Percentiles rank a stretch among this genome's conserved stretches.
phyloP scores from a whole-genome alignment of 768 basidiomycete genomes.

The Termitomyces sp. region DNA sequence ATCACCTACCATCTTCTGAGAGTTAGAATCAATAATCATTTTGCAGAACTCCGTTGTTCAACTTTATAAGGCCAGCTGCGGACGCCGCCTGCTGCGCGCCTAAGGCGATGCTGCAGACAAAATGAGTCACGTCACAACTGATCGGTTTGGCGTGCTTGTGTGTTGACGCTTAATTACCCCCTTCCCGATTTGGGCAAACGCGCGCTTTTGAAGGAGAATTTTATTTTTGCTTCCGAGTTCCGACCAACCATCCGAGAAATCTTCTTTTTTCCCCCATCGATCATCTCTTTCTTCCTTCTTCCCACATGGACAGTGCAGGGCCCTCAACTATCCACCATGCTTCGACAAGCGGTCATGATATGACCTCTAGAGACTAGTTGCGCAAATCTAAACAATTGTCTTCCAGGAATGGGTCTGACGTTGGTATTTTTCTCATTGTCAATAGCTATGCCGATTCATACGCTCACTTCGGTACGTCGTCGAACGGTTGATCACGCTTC shows the following conservation, averaged over 20 bases:
- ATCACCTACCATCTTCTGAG: conserved; percentile 18
- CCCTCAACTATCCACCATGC: conserved; percentile 22
- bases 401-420: conserved; percentile 29
- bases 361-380: conserved; percentile 91
- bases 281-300: conserved; percentile 4
- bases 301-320: conserved; percentile 21
- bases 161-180: conserved; percentile 2
- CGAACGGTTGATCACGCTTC: neutral
- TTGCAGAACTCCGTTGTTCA: neutral
- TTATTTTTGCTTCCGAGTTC: conserved; percentile 16
- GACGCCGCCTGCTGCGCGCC: conserved; percentile 4
- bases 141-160: neutral
- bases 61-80: conserved; percentile 10
- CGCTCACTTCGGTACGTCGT: conserved; percentile 78
- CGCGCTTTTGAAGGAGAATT: conserved; percentile 7
- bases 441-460: conserved; percentile 92
- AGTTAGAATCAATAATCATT: conserved; percentile 24
- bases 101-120: conserved; percentile 3
- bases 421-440: conserved; percentile 24
- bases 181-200: neutral
- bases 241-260: conserved; percentile 10
- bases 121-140: neutral
- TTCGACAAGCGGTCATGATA: conserved; percentile 30
- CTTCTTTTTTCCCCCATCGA: conserved; percentile 14
- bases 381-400: conserved; percentile 31